phyloP scores from a whole-genome alignment of 495 filamentous ascomycete species.

The Neurospora cerealis region DNA sequence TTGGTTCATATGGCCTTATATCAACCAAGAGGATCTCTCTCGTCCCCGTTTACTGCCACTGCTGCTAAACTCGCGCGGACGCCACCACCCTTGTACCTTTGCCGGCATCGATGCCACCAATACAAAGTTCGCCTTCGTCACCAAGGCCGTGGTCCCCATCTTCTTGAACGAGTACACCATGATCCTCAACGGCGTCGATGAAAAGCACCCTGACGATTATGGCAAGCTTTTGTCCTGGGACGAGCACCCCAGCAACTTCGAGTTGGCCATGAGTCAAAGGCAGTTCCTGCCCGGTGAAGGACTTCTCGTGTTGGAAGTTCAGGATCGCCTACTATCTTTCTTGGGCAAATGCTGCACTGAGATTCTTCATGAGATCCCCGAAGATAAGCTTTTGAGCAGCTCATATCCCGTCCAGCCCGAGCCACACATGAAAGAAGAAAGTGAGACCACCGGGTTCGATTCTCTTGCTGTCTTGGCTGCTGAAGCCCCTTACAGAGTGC shows the following conservation, averaged over 20 bases:
- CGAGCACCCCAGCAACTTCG: constrained; percentile 13
- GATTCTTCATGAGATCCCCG: constrained; percentile 31
- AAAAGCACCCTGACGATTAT: constrained; percentile 24
- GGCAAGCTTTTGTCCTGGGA: constrained; percentile 34
- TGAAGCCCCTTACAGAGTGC: constrained; percentile 39
- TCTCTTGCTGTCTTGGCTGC: constrained; percentile 19
- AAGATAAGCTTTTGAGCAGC: neutral
- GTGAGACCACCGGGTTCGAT: constrained; percentile 1
- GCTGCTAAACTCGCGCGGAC: constrained; percentile 39
- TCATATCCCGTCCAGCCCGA: constrained; percentile 17
- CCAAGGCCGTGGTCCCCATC: constrained; percentile 19
- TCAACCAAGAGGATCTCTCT: constrained; percentile 48
- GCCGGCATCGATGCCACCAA: constrained; percentile 24
- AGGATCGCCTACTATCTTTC: constrained; percentile 33
- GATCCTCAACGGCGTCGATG: constrained; percentile 26
- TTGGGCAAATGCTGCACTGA: constrained; percentile 25
- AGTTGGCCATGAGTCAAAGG: constrained; percentile 1
- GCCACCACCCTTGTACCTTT: constrained; percentile 35
- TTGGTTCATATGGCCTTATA: constrained; percentile 39
- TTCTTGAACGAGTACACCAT: constrained; percentile 34
- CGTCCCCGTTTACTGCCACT: constrained; percentile 33
- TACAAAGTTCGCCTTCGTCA: constrained; percentile 16
- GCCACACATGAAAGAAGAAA: constrained; percentile 20
- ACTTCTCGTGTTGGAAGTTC: constrained; percentile 35
- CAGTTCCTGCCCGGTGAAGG: constrained; percentile 31